Evolutionary conservation across 768 basidiomycete genomes (phyloP), one percentile per base, ranked within the genome.

Genomic region (Kwoniella newhampshirensis): DNA sequence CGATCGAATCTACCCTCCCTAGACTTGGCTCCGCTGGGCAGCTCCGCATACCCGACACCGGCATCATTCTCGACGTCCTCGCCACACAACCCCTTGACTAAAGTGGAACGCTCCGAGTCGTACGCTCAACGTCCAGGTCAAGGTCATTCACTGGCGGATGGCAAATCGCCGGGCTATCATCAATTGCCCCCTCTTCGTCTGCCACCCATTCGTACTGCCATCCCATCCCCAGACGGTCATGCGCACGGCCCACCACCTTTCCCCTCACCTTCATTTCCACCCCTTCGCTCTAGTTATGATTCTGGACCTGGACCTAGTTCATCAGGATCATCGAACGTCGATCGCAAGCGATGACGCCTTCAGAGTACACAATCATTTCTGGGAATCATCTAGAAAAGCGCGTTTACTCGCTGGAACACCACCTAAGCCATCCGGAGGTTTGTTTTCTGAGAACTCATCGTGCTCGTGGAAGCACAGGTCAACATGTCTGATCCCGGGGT

Each of bases 171-270:
- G 6, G 32, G 32, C 6, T 6, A 6, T 13, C 32, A 32, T 32
- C 56, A 45, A 40, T 35, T 62, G 3, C 46, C 61, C 1, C 51
- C 56, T 7, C 17, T 62, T 11, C 55, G 61, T 21, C 26, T 62
- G 17, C 55, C 56, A 3, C 61, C 61, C 1, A 52, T 57, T 21
- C 56, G 50, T 9, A 49, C 46, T 21, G 20, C 62, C 6, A 23
- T 59, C 25, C n/a, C n/a, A 32, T 6, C 32, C 13, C 32, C 32
- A 6, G 32, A 32, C 32, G 32, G 32, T 32, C 32, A 32, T 32
- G 32, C 7, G 13, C 32, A 32, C 32, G 32, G 32, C 32, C 7
- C 7, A 6, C 15, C 48, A 26, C 45, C 42, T 13, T 18, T 57
- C 2, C 48, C 42, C 40, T 57, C 55, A 28, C 55, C 55, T 4